Percentiles rank a stretch among this genome's conserved stretches.
These are phyloP conservation scores for Hibiscus syriacus DNA, from an alignment of 345 rosid species.

Conservation along the genomic window DNA sequence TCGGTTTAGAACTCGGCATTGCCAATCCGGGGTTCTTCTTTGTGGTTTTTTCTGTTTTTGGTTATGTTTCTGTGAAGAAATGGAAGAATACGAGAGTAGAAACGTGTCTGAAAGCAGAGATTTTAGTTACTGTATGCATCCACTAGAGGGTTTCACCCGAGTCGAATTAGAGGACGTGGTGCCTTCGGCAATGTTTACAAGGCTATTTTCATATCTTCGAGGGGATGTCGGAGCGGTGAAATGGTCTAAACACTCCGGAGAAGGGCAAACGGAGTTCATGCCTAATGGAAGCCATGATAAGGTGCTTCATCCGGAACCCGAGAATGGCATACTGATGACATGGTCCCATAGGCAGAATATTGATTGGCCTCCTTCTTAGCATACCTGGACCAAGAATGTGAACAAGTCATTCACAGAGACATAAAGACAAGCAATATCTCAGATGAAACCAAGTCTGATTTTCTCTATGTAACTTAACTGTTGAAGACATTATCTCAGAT, in stretches of 20 bases:
- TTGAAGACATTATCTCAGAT: too few species aligned
- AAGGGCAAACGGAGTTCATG: slow-evolving; percentile 90
- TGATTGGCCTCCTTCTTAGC: slow-evolving; percentile 64
- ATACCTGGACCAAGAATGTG: slow-evolving; percentile 89
- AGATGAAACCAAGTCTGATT: slow-evolving; percentile 68
- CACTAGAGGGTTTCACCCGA: slow-evolving; percentile 75
- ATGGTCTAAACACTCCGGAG: slow-evolving; percentile 67
- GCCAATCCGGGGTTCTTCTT: slow-evolving; percentile 75
- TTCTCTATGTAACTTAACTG: slow-evolving; percentile 56
- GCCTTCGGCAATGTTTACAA: slow-evolving; percentile 86
- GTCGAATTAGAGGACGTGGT: slow-evolving; percentile 74
- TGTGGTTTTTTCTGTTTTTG: slow-evolving; percentile 45
- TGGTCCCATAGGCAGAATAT: slow-evolving; percentile 74
- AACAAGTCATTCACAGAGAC: slow-evolving; percentile 91
- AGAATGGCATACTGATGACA: slow-evolving; percentile 32
- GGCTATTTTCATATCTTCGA: slow-evolving; percentile 48
- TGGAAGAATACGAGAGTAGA: too few species aligned
- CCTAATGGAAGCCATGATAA: slow-evolving; percentile 82
- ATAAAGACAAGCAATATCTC: slow-evolving; percentile 80
- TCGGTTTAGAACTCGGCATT: slow-evolving; percentile 67
- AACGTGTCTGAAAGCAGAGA: slow-evolving; percentile 56
- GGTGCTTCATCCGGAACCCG: slow-evolving; percentile 56
- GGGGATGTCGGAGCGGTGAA: slow-evolving; percentile 74
- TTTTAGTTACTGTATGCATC: slow-evolving; percentile 51
- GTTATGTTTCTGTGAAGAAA: too few species aligned